These are phyloP conservation scores for Ambrosia trifida DNA, from an alignment of 129 eudicot species.

Conservation along the genomic window DNA sequence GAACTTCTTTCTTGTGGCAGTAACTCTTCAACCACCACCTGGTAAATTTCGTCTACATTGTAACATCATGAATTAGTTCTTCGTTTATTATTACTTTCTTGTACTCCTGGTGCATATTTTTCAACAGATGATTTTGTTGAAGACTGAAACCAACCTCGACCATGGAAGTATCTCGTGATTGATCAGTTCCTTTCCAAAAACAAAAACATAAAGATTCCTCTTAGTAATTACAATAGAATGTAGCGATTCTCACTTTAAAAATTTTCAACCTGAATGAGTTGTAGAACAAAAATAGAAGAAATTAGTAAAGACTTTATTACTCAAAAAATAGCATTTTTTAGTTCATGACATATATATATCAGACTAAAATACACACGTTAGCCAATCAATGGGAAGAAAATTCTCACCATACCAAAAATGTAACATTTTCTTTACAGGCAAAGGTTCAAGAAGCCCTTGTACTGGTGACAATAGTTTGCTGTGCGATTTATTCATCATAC, in stretches of 20 bases:
- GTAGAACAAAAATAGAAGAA: constrained; percentile 3
- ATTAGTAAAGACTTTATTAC: neutral
- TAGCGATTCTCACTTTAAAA: neutral
- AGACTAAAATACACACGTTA: neutral
- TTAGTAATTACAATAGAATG: neutral
- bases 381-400: neutral
- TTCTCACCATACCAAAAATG: too few relatives aligned
- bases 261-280: constrained; percentile 65
- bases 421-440: too few relatives aligned
- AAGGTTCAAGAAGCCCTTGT: constrained; percentile 57
- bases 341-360: neutral
- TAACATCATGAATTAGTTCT: too few relatives aligned
- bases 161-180: constrained; percentile 69
- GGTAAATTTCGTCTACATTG: neutral
- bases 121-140: constrained; percentile 37
- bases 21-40: too few relatives aligned
- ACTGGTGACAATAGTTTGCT: constrained; percentile 96
- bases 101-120: constrained; percentile 24
- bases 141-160: constrained; percentile 38
- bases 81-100: too few relatives aligned
- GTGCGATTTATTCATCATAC: constrained; percentile 98
- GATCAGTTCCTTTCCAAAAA: constrained; percentile 74
- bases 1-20: too few relatives aligned
- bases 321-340: neutral
- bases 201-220: neutral